These are phyloP conservation scores for Penicillium mononematosum DNA, from an alignment of 495 filamentous ascomycete species.

Conservation along the genomic window DNA sequence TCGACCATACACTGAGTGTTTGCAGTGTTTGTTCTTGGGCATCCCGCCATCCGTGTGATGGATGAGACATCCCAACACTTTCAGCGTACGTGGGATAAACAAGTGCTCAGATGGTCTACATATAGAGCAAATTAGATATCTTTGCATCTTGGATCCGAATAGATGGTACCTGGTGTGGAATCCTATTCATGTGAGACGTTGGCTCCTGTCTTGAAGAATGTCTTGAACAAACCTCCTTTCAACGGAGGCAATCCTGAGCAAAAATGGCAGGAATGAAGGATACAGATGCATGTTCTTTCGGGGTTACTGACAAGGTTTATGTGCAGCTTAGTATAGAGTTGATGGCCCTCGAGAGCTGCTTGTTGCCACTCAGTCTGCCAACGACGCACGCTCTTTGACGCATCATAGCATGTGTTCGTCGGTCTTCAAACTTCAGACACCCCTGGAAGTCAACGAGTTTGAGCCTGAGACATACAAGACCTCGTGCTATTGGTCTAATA, in stretches of 20 bases:
- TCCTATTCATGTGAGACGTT: not conserved
- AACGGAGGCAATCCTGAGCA: not conserved
- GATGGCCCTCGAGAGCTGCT: not conserved
- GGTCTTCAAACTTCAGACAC: not conserved
- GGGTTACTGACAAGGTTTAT: not conserved
- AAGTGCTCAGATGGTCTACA: not conserved
- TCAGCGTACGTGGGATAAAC: not conserved
- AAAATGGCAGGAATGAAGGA: not conserved
- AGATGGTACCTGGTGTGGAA: too few relatives aligned
- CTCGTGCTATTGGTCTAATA: not conserved
- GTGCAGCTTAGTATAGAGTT: not conserved
- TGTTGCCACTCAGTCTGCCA: not conserved
- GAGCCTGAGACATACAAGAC: not conserved
- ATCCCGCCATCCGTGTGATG: not conserved
- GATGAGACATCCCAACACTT: not conserved
- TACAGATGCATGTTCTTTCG: not conserved
- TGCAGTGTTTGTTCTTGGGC: constrained; percentile 6
- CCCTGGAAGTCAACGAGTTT: not conserved
- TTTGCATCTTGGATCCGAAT: not conserved
- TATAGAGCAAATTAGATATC: not conserved
- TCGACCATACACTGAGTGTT: constrained; percentile 1
- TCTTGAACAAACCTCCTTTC: not conserved
- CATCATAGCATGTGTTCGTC: not conserved
- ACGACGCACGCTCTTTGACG: not conserved
- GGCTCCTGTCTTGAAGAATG: not conserved